Evolutionary conservation across 208 protist species (phyloP).

Genomic region (Crithidia sp.): DNA sequence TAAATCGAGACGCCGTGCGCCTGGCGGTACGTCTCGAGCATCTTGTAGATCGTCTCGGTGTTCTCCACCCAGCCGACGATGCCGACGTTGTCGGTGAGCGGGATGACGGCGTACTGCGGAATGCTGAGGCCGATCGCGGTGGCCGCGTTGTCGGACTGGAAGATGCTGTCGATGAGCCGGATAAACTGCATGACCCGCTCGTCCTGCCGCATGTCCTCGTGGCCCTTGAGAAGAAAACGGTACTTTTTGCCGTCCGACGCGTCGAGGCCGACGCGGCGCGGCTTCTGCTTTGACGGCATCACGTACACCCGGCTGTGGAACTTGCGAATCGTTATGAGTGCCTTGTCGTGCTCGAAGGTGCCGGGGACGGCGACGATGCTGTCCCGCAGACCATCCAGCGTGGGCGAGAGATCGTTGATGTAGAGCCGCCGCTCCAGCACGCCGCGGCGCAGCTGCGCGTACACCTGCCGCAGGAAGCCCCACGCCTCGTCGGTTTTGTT

Average conservation of each 20-base stretch:
- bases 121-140: slow-evolving; percentile 94
- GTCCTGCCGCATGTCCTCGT: slow-evolving; percentile 99
- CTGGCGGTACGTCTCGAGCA: slow-evolving; percentile 82
- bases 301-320: slow-evolving; percentile 95
- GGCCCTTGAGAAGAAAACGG: slow-evolving; percentile 98
- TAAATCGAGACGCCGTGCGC: slow-evolving; percentile 81
- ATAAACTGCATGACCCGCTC: slow-evolving; percentile 99
- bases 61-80: slow-evolving; percentile 99
- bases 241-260: slow-evolving; percentile 97
- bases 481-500: slow-evolving; percentile 68
- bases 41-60: slow-evolving; percentile 96
- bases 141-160: slow-evolving; percentile 86
- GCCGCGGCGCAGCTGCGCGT: slow-evolving; percentile 78
- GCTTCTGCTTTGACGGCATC: slow-evolving; percentile 99
- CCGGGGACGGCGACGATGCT: slow-evolving; percentile 98
- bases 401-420: slow-evolving; percentile 93
- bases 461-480: slow-evolving; percentile 85
- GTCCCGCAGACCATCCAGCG: slow-evolving; percentile 92
- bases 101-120: slow-evolving; percentile 97
- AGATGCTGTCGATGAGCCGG: slow-evolving; percentile 98
- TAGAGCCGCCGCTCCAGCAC: slow-evolving; percentile 75
- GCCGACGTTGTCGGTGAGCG: slow-evolving; percentile 99
- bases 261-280: slow-evolving; percentile 97
- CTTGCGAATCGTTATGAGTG: slow-evolving; percentile 93
- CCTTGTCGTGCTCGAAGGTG: slow-evolving; percentile 92